Percentiles rank a stretch among this genome's conserved stretches.
phyloP scores from a whole-genome alignment of 1,284 basidiomycete genomes.

The Mrakiaceae sp. region DNA sequence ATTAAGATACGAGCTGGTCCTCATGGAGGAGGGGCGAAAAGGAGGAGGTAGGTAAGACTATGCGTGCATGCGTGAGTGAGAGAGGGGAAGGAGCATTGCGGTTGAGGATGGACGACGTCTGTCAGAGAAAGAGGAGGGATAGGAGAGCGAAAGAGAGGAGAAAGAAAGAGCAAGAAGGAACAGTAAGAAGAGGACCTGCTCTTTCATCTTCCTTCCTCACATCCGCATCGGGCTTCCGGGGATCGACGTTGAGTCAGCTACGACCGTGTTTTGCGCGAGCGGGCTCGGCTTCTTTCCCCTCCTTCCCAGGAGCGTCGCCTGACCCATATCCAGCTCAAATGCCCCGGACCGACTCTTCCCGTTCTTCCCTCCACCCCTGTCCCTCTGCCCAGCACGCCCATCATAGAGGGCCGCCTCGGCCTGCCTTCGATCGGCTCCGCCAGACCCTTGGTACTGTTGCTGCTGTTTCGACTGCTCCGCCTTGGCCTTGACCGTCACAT shows the following conservation, averaged over 20 bases:
- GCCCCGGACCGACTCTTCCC: constrained; percentile 4
- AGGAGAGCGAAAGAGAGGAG: not conserved
- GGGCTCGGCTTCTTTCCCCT: constrained; percentile 15
- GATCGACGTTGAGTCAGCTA: not conserved
- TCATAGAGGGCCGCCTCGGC: constrained; percentile 44
- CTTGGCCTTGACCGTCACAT: no score
- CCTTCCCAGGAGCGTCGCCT: constrained; percentile 16
- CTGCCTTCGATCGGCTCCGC: constrained; percentile 37
- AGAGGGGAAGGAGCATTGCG: not conserved
- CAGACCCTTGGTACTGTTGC: constrained; percentile 30
- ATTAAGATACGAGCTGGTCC: no score
- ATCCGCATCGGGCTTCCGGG: not conserved
- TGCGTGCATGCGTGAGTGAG: not conserved
- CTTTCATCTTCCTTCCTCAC: not conserved
- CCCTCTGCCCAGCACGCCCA: constrained; percentile 64
- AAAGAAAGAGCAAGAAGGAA: not conserved
- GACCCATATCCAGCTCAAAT: constrained; percentile 16
- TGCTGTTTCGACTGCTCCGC: not conserved
- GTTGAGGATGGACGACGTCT: not conserved
- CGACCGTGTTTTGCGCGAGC: not conserved
- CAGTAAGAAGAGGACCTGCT: not conserved
- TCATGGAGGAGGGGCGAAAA: no score
- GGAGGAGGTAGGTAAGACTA: no score
- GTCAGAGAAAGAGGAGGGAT: not conserved
- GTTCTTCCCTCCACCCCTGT: constrained; percentile 34